Evolutionary conservation across 192 early-diverging fungal genomes (phyloP).

Genomic region (Coemansia sp.): DNA sequence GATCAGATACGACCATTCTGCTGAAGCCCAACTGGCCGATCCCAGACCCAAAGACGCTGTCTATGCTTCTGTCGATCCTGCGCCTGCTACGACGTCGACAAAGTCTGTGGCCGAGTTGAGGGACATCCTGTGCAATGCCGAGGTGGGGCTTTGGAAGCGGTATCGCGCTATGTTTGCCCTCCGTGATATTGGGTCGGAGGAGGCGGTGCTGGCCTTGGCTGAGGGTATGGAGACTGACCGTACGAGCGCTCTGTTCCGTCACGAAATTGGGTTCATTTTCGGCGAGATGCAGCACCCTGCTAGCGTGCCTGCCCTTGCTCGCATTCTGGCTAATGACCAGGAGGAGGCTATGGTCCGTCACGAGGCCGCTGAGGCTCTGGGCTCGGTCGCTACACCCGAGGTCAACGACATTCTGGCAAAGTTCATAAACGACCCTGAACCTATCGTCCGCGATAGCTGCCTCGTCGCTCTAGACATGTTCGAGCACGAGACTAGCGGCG

Average conservation of each 20-base stretch:
- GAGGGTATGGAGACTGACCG: constrained; percentile 79
- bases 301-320: constrained; percentile 79
- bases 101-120: constrained; percentile 69
- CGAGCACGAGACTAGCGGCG: constrained; percentile 82
- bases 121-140: constrained; percentile 65
- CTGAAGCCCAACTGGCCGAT: constrained; percentile 22
- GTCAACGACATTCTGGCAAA: constrained; percentile 71
- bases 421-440: constrained; percentile 74
- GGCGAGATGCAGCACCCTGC: constrained; percentile 96
- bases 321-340: constrained; percentile 70
- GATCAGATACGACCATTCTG: constrained; percentile 76
- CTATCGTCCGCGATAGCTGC: constrained; percentile 89
- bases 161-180: constrained; percentile 96
- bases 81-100: constrained; percentile 69
- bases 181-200: constrained; percentile 80
- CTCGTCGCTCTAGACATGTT: constrained; percentile 95
- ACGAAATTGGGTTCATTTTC: constrained; percentile 96
- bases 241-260: constrained; percentile 81
- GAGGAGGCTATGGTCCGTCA: constrained; percentile 95
- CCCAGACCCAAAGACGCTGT: constrained; percentile 33
- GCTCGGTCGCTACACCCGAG: constrained; percentile 91
- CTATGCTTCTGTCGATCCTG: constrained; percentile 90
- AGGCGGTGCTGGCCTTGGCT: constrained; percentile 81
- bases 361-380: constrained; percentile 96
- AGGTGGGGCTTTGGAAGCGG: constrained; percentile 81